Evolutionary conservation across 2,329 filamentous ascomycete species (phyloP), one percentile per base, ranked within the genome.

Genomic region (Byssochlamys sp.): DNA sequence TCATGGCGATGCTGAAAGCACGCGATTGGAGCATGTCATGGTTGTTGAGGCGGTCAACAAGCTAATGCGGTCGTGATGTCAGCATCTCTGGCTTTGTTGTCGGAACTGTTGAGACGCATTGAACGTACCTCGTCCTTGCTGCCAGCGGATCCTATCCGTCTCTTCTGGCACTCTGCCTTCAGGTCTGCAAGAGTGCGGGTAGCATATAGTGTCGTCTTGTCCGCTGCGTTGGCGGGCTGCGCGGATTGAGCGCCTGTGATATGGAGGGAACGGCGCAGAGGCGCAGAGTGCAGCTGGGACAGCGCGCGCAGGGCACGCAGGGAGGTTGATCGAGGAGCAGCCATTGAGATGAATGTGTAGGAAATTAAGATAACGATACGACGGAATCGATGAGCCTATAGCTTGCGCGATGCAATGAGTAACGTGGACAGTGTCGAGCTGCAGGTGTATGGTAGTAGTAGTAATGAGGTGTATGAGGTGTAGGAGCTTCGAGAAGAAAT

Each of bases 211-310:
- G 76, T 75, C 19, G 79, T 74, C 64, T 79, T 79, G 63, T 83
- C 81, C 31, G 76, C 68, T 65, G 78, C 65, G 70, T 75, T 71
- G 76, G 73, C 65, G 69, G 76, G 62, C 73, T 81, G 66, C 60
- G 79, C 83, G 54, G 81, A 82, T 28, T 82, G 76, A 45, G 80
- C 79, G 56, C 82, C 82, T 35, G 83, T 85, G 74, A 85, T 84
- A 72, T 82, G 80, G 54, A 85, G 77, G 57, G 71, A 69, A 63
- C 83, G 82, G 63, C 73, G 74, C n/a, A 45, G 12, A 58, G 70
- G 63, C 51, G 69, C 64, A 7, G 63, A 64, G 56, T 67, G 65
- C 53, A 75, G 71, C 62, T 73, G 69, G 4, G 74, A 73, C 25
- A 78, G 70, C 61, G 71, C 65, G 63, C 75, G 75, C 35, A 78